phyloP scores from a whole-genome alignment of 1,139 yeast species.

The Eremothecium sinecaudum region DNA sequence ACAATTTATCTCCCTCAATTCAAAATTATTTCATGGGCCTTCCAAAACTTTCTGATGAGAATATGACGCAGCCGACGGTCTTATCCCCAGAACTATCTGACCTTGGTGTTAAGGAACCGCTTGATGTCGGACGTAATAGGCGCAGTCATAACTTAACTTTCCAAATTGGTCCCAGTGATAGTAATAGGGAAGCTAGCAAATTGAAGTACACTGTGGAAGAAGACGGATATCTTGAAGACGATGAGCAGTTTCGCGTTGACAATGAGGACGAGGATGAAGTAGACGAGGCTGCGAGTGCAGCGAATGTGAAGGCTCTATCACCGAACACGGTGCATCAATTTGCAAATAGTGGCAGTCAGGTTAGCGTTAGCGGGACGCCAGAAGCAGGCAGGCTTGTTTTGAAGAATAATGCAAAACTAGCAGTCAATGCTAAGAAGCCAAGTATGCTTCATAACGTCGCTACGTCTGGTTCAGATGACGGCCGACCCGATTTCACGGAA shows the following conservation, averaged over 20 bases:
- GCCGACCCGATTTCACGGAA: slow-evolving; percentile 13
- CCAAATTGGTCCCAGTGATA: slow-evolving; percentile 7
- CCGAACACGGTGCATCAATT: slow-evolving; percentile 2
- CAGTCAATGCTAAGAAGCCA: background rate
- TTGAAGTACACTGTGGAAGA: slow-evolving; percentile 15
- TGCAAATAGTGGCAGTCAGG: slow-evolving; percentile 5
- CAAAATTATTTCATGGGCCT: background rate
- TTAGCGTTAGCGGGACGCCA: slow-evolving; percentile 3
- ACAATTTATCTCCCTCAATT: background rate
- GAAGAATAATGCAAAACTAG: slow-evolving; percentile 1
- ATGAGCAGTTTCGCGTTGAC: slow-evolving; percentile 7
- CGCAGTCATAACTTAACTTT: background rate
- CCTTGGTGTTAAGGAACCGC: no score
- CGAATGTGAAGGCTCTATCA: slow-evolving; percentile 4
- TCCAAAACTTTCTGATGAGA: background rate
- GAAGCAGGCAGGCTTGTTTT: background rate
- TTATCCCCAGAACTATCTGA: no score
- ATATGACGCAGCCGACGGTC: background rate
- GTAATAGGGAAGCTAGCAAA: slow-evolving; percentile 6
- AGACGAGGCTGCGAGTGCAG: slow-evolving; percentile 5
- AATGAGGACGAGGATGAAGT: slow-evolving; percentile 12
- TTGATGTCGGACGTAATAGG: no score
- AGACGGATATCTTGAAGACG: slow-evolving; percentile 28
- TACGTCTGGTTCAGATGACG: slow-evolving; percentile 5
- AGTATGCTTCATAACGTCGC: background rate